phyloP scores from a whole-genome alignment of 2,329 filamentous ascomycete genomes.

The Botryosphaeria dothidea region DNA sequence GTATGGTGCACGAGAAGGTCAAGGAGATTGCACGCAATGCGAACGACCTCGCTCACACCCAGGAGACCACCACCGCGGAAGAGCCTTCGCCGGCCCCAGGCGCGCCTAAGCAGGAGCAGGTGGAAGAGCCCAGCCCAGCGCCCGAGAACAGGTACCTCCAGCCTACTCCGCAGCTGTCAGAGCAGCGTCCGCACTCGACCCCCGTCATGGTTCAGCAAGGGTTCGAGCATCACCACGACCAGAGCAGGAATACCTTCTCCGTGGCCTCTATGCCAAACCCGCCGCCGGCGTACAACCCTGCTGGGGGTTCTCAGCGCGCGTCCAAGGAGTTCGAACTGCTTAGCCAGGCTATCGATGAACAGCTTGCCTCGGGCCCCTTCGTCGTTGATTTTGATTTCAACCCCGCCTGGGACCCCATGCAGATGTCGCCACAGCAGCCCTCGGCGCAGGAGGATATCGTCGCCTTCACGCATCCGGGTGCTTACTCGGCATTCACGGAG shows the following conservation, averaged over 20 bases:
- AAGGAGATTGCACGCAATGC: conserved; percentile 60
- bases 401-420: background rate
- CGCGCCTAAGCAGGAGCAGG: background rate
- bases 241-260: background rate
- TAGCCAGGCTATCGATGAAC: conserved; percentile 8
- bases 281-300: background rate
- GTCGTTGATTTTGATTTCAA: conserved; percentile 13
- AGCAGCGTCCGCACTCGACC: conserved; percentile 1
- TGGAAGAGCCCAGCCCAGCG: background rate
- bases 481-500: conserved; percentile 16
- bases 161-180: background rate
- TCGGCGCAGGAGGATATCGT: conserved; percentile 7
- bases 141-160: background rate
- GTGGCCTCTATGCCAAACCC: background rate
- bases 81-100: background rate
- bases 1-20: conserved; percentile 51
- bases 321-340: conserved; percentile 11
- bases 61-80: background rate
- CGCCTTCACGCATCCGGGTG: conserved; percentile 14
- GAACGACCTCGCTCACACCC: conserved; percentile 51
- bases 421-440: background rate
- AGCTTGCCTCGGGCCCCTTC: conserved; percentile 4
- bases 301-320: background rate
- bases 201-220: background rate
- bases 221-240: background rate